Base-by-base conservation (phyloP, 352 stramenopile genomes). In the Thraustochytrium sp. region DNA sequence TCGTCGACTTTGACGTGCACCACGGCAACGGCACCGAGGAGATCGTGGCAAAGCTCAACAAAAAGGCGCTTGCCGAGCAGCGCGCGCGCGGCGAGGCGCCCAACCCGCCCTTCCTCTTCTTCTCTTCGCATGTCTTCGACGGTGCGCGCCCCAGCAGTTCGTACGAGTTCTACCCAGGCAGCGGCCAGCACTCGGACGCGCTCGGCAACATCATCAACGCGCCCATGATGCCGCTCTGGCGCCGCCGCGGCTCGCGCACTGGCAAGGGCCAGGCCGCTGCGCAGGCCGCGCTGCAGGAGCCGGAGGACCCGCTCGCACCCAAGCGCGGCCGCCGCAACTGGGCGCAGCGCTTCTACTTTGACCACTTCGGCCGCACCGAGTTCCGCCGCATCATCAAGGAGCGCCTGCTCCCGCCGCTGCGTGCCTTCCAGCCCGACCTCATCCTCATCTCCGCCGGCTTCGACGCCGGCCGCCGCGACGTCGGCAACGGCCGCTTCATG, bases 1-100 rank as follows among this genome's bases (percentile, higher is more conserved):
- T 98, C 86, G 93, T 98, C 42, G 94, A 98, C 88, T 96, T 93
- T 65, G 86, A 88, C 53, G 78, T 90, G 38, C 92, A 96, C 83
- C 92, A 96, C 85, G 92, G 92, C 48, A 96, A 96, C 78, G 92
- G 92, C 21, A 95, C 92, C 1, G 89, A 92, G 68, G 89, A 92
- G 62, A 90, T 92, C 62, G 83, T 90, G 40, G 46, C 80, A 23
- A 68, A 85, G 31, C 88, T 86, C 64, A 87, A 65, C 26, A 78
- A 89, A 21, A 31, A 53, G 40, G n/a, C 75, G 29, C 29, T 59
- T 8, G n/a, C 75, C 34, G 76, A 31, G 26, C 51, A 87, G 51
- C 29, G 51, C 13, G 34, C 31, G 34, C 68, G 49, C 18, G 65
- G 49, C 56, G 76, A 59, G 51, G n/a, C 36, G 29, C 23, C 42